These are phyloP conservation scores for Niveomyces coronatus DNA, from an alignment of 2,329 filamentous ascomycete genomes.

Conservation along the genomic window DNA sequence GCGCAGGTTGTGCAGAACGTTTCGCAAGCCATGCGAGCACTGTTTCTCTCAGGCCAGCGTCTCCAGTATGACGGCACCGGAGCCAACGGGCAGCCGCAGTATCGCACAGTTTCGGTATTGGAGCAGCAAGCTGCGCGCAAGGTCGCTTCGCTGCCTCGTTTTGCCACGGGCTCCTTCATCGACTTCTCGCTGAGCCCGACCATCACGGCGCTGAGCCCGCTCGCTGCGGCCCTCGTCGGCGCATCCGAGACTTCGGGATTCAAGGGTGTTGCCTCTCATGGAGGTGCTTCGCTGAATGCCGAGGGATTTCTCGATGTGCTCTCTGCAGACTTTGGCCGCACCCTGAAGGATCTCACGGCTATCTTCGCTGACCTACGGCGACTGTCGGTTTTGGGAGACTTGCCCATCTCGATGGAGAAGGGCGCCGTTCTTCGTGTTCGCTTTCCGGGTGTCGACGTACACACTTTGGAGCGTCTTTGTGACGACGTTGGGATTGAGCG, in stretches of 20 bases:
- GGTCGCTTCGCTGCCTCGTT: conserved; percentile 48
- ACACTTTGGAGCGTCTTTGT: conserved; percentile 73
- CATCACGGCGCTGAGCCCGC: conserved; percentile 73
- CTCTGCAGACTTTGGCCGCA: conserved; percentile 77
- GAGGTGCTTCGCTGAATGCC: conserved; percentile 59
- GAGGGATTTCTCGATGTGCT: conserved; percentile 78
- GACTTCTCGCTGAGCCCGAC: conserved; percentile 85
- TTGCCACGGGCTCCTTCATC: conserved; percentile 65
- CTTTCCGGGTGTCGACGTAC: conserved; percentile 82
- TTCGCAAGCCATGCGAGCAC: conserved; percentile 84
- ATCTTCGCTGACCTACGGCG: conserved; percentile 73
- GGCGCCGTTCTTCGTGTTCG: conserved; percentile 63
- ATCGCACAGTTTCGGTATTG: conserved; percentile 63
- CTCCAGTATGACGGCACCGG: conserved; percentile 75
- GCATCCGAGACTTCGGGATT: conserved; percentile 32
- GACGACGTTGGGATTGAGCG: conserved; percentile 77
- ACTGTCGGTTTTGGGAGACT: conserved; percentile 66
- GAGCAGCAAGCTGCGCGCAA: conserved; percentile 64
- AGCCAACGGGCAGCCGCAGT: conserved; percentile 64
- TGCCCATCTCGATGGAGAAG: conserved; percentile 67
- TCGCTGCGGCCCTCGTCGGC: conserved; percentile 46
- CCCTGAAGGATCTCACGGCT: conserved; percentile 71
- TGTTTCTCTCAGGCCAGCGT: conserved; percentile 84
- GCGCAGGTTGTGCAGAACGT: conserved; percentile 92
- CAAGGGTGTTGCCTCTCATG: conserved; percentile 28